Percentiles rank a stretch among this genome's conserved stretches.
Evolutionary conservation across 1,139 yeast species (phyloP).

Genomic region (Geotrichum bryndzae): DNA sequence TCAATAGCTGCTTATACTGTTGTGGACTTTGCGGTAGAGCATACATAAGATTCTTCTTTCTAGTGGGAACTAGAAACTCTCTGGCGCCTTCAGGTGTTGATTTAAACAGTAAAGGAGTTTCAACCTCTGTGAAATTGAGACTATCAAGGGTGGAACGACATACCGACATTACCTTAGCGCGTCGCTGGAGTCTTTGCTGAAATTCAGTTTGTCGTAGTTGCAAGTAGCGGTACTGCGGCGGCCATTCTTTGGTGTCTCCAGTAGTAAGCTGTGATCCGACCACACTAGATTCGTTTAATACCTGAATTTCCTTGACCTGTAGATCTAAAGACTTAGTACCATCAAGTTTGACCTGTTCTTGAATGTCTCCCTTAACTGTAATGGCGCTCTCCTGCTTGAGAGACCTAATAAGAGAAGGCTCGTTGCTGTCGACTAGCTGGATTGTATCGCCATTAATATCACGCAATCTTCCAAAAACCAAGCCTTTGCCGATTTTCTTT

Average conservation of each 20-base stretch:
- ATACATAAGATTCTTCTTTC: constrained; percentile 56
- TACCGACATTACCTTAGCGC: constrained; percentile 56
- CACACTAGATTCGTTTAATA: constrained; percentile 60
- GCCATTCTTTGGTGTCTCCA: constrained; percentile 48
- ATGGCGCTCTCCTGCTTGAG: constrained; percentile 74
- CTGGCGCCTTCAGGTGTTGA: constrained; percentile 98
- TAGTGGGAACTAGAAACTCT: constrained; percentile 89
- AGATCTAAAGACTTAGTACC: constrained; percentile 50
- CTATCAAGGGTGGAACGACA: constrained; percentile 48
- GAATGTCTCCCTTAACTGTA: constrained; percentile 54
- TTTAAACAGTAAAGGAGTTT: constrained; percentile 87
- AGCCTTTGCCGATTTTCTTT: constrained; percentile 49
- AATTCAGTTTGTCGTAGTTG: constrained; percentile 62
- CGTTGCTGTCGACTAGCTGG: constrained; percentile 55
- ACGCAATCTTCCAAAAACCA: constrained; percentile 66
- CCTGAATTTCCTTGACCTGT: constrained; percentile 45
- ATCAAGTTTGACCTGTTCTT: constrained; percentile 25
- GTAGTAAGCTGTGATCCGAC: constrained; percentile 68
- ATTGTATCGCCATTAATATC: constrained; percentile 62
- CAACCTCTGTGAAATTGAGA: constrained; percentile 66
- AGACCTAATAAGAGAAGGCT: constrained; percentile 43
- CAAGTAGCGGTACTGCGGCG: constrained; percentile 73
- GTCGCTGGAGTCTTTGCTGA: constrained; percentile 52
- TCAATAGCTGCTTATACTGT: constrained; percentile 86
- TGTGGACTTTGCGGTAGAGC: constrained; percentile 98